These are phyloP conservation scores for Aspergillus floridensis DNA, from an alignment of 2,329 filamentous ascomycete genomes.

Conservation along the genomic window DNA sequence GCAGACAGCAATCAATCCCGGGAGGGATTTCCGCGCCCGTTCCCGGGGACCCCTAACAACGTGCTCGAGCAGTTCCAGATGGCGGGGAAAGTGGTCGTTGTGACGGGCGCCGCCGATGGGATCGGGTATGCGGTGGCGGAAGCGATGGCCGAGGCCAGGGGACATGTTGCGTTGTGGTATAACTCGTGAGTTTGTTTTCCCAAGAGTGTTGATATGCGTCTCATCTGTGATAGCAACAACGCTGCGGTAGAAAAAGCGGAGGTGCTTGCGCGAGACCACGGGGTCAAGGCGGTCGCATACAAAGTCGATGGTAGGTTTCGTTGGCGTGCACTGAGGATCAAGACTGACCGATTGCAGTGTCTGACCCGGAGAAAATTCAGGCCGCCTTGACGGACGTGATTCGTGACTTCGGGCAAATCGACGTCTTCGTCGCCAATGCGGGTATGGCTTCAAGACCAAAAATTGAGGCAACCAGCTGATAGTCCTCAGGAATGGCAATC, in stretches of 20 bases:
- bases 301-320: slow-evolving; percentile 39
- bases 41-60: slow-evolving; percentile 42
- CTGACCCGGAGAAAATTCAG: slow-evolving; percentile 39
- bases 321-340: background rate
- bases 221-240: slow-evolving; percentile 25
- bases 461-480: slow-evolving; percentile 1
- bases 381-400: slow-evolving; percentile 35
- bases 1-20: slow-evolving; percentile 30
- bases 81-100: slow-evolving; percentile 39
- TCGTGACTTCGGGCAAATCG: slow-evolving; percentile 44
- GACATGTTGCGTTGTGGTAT: slow-evolving; percentile 43
- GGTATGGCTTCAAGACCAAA: slow-evolving; percentile 21
- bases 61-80: slow-evolving; percentile 48
- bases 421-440: slow-evolving; percentile 47
- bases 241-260: slow-evolving; percentile 38
- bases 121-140: slow-evolving; percentile 48
- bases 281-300: slow-evolving; percentile 42
- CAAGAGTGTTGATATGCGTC: background rate
- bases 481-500: slow-evolving; percentile 46
- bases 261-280: slow-evolving; percentile 32
- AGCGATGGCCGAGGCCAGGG: slow-evolving; percentile 48
- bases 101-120: slow-evolving; percentile 49
- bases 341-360: slow-evolving; percentile 32
- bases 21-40: slow-evolving; percentile 39
- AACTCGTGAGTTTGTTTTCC: slow-evolving; percentile 29